These are phyloP conservation scores for Annulohypoxylon truncatum DNA, from an alignment of 2,329 filamentous ascomycete genomes.

Conservation along the genomic window DNA sequence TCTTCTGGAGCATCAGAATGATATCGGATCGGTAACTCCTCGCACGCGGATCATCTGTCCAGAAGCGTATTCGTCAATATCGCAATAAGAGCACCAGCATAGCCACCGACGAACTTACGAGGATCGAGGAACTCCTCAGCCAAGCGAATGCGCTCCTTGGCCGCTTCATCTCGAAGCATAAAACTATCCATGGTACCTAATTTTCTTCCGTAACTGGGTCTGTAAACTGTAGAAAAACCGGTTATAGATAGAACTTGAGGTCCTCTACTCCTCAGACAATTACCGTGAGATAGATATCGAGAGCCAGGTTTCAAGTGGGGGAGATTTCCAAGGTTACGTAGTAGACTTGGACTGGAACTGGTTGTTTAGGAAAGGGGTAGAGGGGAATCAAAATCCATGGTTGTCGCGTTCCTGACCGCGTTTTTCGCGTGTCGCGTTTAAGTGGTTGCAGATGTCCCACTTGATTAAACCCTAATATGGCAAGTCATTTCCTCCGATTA, in stretches of 20 bases:
- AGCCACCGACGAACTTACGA: constrained; percentile 65
- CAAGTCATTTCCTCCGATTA: constrained; percentile 21
- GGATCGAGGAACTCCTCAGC: constrained; percentile 96
- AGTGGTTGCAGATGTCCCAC: constrained; percentile 37
- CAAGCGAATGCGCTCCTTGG: constrained; percentile 83
- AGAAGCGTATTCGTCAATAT: constrained; percentile 3
- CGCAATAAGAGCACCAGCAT: constrained; percentile 3
- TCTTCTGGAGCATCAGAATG: constrained; percentile 78
- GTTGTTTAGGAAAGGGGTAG: constrained; percentile 28
- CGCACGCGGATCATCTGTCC: constrained; percentile 62
- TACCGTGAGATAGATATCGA: not conserved
- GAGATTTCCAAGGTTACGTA: constrained; percentile 7
- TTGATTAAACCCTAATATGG: constrained; percentile 28
- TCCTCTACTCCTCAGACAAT: not conserved
- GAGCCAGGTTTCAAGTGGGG: constrained; percentile 5
- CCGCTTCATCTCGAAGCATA: constrained; percentile 85
- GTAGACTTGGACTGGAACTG: constrained; percentile 11
- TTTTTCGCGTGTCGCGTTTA: constrained; percentile 37
- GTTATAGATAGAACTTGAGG: not conserved
- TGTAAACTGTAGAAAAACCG: not conserved
- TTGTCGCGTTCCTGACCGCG: constrained; percentile 36
- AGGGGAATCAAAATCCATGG: constrained; percentile 36
- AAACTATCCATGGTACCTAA: constrained; percentile 72
- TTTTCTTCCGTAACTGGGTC: not conserved
- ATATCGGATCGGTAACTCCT: constrained; percentile 91